phyloP scores from a whole-genome alignment of 768 basidiomycete genomes.

The Basidioascus undulatus region DNA sequence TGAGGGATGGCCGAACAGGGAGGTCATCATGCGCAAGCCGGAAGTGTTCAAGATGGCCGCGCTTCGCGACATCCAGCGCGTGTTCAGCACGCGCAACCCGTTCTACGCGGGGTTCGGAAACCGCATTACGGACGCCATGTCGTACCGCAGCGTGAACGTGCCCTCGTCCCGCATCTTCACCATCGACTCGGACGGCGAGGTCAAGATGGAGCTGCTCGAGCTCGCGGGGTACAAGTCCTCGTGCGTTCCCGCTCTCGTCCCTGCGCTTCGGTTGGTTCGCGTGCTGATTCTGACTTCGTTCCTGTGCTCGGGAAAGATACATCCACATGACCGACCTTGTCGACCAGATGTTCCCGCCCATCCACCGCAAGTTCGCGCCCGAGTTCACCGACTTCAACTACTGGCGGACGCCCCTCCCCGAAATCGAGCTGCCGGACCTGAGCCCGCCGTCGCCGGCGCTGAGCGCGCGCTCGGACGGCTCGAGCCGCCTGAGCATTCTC shows the following conservation, averaged over 20 bases:
- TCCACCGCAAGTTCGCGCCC: constrained; percentile 54
- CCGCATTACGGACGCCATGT: constrained; percentile 88
- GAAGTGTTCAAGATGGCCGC: constrained; percentile 99
- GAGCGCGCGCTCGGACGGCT: constrained; percentile 75
- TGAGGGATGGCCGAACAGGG: constrained; percentile 25
- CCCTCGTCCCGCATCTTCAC: constrained; percentile 90
- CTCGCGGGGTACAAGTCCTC: constrained; percentile 91
- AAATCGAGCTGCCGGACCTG: constrained; percentile 53
- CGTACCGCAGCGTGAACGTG: constrained; percentile 87
- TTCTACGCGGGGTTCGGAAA: constrained; percentile 98
- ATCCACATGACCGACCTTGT: constrained; percentile 99
- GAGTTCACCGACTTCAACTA: constrained; percentile 95
- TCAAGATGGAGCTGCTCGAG: constrained; percentile 91
- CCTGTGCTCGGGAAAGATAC: constrained; percentile 26
- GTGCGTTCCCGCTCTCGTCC: constrained; percentile 23
- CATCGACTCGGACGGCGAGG: constrained; percentile 73
- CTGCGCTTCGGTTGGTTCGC: neutral
- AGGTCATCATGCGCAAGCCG: constrained; percentile 96
- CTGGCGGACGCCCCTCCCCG: constrained; percentile 63
- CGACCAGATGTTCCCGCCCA: constrained; percentile 97
- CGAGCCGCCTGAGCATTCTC: constrained; percentile 20
- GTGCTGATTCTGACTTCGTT: neutral
- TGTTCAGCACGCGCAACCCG: constrained; percentile 41
- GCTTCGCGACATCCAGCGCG: constrained; percentile 69
- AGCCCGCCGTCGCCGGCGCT: constrained; percentile 77